Evolutionary conservation across 768 basidiomycete species (phyloP), one percentile per base, ranked within the genome.

Genomic region (button mushroom (Agaricus bisporus)): DNA sequence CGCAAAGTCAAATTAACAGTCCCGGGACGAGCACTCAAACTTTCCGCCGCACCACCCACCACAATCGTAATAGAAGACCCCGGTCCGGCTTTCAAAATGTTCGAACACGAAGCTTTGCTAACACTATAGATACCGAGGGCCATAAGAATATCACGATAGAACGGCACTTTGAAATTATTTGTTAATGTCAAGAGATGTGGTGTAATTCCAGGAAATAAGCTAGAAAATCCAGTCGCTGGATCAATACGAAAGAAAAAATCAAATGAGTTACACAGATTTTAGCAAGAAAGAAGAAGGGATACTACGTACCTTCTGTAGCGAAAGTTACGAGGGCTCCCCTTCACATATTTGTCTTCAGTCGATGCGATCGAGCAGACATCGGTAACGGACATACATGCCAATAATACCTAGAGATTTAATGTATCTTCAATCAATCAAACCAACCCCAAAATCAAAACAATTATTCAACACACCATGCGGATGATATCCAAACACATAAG

Each of bases 401-500:
- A 99, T 98, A 59, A 99, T 98, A 38, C 94, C 91, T 94, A 59
- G 25, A 25, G 15, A 15, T 10, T 53, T 17, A 8, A 41, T 14
- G 25, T 32, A 32, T 11, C n/a, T 3, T 43, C 26, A 48, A 41
- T 20, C 41, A 26, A 32, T 17, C 29, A 20, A n/a, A 3, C 2
- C 3, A 35, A 48, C 15, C n/a, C 18, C 14, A 17, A 32, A 32
- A 20, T 6, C 26, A 9, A 8, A 35, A 18, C 44, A 2, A 41
- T 7, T 32, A 32, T 32, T 32, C 32, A 51, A 51, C 79, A 32
- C 56, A 86, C 95, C 97, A 69, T 99, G 97, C 15, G 97, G 97
- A 68, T 99, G 97, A 68, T 98, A 98, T 7, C 95, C 97, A 69
- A 99, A 99, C 12, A 99, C 80, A 70, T 99, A 99, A 17, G 91